Evolutionary conservation across 2,329 filamentous ascomycete genomes (phyloP), one percentile per base, ranked within the genome.

Genomic region (Aspergillus latus): DNA sequence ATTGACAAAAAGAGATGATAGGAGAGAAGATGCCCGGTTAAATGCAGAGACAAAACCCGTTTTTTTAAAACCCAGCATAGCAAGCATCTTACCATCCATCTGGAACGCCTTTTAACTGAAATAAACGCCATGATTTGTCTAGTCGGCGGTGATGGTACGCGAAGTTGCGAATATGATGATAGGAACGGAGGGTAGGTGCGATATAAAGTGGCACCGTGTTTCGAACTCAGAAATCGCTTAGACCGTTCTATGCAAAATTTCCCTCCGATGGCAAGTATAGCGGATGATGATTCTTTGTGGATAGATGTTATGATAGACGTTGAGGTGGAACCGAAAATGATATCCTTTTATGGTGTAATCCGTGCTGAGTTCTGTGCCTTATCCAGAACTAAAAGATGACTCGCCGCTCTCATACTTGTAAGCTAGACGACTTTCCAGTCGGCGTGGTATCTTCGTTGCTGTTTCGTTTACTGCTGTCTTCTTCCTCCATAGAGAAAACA

Each of bases 401-500:
- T 48, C 57, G 57, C 55, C 7, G 37, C 28, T 9, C 47, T 61
- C 50, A 66, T 49, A 61, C 45, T 50, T 64, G 62, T 40, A 64
- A 64, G 11, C 53, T 60, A 30, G 63, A 47, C 29, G 50, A 58
- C 40, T 53, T 63, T n/a, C n/a, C 37, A 21, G 62, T 57, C 11
- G 62, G 48, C 13, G 63, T 62, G 44, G 60, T 61, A 44, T 68
- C 66, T 16, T 69, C 67, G 40, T 63, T 65, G 52, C 69, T 74
- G 54, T 62, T 74, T 44, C 74, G 72, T 59, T 76, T 77, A 56
- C 72, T 76, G 54, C 69, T 76, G 58, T 80, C 77, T 62, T 80
- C 78, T 58, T 80, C 78, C 60, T 80, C 78, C 76, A 80, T 79
- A 4, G 76, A 77, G 61, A 80, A 80, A 52, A 80, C 76, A 26